Percentiles rank a stretch among this genome's conserved stretches.
phyloP scores from a whole-genome alignment of 352 stramenopile species.

The Phytophthora fragariaefolia region DNA sequence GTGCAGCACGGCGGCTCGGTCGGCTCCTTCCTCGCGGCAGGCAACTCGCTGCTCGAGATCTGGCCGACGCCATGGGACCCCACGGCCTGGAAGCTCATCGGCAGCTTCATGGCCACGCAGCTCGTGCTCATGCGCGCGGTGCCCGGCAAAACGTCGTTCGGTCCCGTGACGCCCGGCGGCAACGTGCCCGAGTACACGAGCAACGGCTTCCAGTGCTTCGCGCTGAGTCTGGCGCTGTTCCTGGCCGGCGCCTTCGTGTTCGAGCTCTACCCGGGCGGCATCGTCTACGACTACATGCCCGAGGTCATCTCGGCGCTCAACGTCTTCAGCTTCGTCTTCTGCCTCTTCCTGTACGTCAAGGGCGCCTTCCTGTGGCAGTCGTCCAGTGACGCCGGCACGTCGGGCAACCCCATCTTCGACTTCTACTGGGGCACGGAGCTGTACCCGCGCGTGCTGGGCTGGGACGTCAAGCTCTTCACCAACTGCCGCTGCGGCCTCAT shows the following conservation, averaged over 20 bases:
- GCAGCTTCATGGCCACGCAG: conserved; percentile 88
- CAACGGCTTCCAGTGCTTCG: conserved; percentile 94
- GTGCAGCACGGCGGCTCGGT: conserved; percentile 58
- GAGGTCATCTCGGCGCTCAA: conserved; percentile 93
- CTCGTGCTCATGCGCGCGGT: conserved; percentile 91
- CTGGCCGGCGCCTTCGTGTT: conserved; percentile 56
- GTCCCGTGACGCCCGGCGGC: conserved; percentile 85
- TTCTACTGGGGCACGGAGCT: conserved; percentile 98
- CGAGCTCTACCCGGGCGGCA: conserved; percentile 64
- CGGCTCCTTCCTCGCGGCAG: conserved; percentile 40
- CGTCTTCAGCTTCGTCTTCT: conserved; percentile 95
- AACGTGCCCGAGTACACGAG: conserved; percentile 93
- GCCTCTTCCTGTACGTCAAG: conserved; percentile 93
- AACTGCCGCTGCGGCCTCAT: conserved; percentile 98
- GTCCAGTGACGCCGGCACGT: conserved; percentile 92
- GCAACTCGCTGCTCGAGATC: conserved; percentile 70
- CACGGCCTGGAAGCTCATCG: conserved; percentile 91
- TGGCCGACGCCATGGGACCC: conserved; percentile 87
- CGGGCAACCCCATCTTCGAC: conserved; percentile 94
- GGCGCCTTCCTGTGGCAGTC: conserved; percentile 85
- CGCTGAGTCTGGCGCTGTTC: conserved; percentile 87
- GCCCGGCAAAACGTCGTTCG: conserved; percentile 88
- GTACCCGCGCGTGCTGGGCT: conserved; percentile 93
- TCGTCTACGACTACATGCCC: conserved; percentile 91
- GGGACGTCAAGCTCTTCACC: conserved; percentile 97